Evolutionary conservation across 2,329 filamentous ascomycete genomes (phyloP).

Genomic region (Trichoderma hamatum): DNA sequence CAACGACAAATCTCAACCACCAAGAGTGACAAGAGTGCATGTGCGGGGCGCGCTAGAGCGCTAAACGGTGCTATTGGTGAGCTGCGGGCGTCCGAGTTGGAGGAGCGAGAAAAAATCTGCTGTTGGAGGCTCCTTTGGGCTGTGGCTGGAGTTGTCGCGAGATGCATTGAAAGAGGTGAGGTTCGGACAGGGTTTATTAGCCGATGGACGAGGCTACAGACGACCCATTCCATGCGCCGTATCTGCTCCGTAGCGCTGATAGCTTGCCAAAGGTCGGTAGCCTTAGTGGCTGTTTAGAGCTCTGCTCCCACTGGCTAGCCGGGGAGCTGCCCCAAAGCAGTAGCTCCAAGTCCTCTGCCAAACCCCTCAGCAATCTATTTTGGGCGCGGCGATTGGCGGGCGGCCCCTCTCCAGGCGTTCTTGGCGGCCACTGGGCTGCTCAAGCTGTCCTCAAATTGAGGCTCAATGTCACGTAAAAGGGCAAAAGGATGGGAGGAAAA

Average conservation of each 20-base stretch:
- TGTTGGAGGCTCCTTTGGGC: neutral
- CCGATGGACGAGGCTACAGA: neutral
- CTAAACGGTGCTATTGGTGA: neutral
- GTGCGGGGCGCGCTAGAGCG: neutral
- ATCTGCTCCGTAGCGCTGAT: neutral
- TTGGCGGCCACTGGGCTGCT: neutral
- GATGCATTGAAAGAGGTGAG: constrained; percentile 9
- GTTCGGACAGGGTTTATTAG: constrained; percentile 16
- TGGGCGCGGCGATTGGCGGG: constrained; percentile 7
- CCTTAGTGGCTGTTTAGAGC: neutral
- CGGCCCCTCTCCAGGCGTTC: neutral
- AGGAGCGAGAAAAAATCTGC: neutral
- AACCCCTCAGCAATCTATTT: constrained; percentile 25
- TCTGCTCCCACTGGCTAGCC: neutral
- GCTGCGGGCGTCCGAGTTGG: constrained; percentile 9
- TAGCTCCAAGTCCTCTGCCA: constrained; percentile 7
- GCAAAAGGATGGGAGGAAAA: neutral
- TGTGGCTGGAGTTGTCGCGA: neutral
- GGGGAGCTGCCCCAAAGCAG: constrained; percentile 5
- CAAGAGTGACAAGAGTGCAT: neutral
- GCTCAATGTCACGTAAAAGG: neutral
- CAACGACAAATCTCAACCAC: neutral
- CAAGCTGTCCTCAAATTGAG: neutral
- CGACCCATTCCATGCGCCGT: too few species aligned
- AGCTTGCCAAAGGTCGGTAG: neutral